These are phyloP conservation scores for Camelina neglecta DNA, from an alignment of 345 rosid species.

Conservation along the genomic window DNA sequence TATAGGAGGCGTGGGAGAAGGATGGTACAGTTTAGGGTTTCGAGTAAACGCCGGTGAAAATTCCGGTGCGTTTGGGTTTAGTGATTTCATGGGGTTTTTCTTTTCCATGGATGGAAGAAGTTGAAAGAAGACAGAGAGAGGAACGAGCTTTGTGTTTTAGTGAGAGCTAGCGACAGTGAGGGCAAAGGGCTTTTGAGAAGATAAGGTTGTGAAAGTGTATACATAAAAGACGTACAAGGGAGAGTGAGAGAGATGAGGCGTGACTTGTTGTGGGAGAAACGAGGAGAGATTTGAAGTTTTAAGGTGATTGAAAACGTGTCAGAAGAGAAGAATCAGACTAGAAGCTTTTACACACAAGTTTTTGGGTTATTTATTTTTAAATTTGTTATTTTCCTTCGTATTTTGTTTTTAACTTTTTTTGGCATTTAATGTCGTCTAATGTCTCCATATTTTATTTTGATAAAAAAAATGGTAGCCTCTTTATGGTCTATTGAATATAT, in stretches of 20 bases:
- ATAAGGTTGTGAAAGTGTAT: background rate
- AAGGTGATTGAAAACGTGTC: slow-evolving; percentile 28
- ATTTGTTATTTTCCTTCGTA: background rate
- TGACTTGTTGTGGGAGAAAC: too few species aligned
- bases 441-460: background rate
- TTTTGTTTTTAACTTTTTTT: background rate
- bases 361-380: background rate
- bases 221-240: background rate
- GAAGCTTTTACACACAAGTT: background rate
- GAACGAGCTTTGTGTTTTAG: background rate
- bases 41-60: background rate
- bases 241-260: background rate
- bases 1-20: background rate
- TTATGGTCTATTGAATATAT: slow-evolving; percentile 5
- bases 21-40: background rate
- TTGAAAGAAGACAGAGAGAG: background rate
- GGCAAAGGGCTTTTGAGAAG: background rate
- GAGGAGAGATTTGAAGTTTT: background rate
- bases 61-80: slow-evolving; percentile 22
- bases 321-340: background rate
- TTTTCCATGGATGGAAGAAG: background rate
- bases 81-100: background rate
- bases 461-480: background rate
- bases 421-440: slow-evolving; percentile 27
- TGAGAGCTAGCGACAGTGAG: background rate